Evolutionary conservation across 1,284 basidiomycete genomes (phyloP).

Genomic region (Neotropicomus parvogracilis): DNA sequence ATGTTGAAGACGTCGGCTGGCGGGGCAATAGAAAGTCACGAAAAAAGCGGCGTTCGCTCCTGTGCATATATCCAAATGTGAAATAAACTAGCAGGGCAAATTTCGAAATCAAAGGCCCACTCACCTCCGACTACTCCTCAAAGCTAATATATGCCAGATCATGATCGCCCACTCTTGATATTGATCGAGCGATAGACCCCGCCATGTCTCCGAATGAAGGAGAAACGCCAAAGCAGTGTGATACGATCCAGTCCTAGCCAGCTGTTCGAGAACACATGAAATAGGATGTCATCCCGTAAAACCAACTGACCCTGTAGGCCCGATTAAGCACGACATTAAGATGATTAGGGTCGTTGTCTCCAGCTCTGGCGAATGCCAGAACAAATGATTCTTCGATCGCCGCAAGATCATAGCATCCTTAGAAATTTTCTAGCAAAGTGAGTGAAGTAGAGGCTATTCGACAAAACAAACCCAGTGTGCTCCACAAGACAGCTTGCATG

Average conservation of each 20-base stretch:
- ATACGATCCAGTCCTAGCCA: slow-evolving; percentile 66
- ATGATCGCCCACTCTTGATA: slow-evolving; percentile 67
- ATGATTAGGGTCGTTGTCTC: slow-evolving; percentile 56
- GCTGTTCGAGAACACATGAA: slow-evolving; percentile 40
- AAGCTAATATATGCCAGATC: slow-evolving; percentile 69
- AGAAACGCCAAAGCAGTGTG: slow-evolving; percentile 57
- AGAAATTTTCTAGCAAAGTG: slow-evolving; percentile 1
- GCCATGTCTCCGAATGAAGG: slow-evolving; percentile 67
- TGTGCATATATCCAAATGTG: slow-evolving; percentile 21
- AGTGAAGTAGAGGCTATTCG: neutral
- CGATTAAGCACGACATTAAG: slow-evolving; percentile 60
- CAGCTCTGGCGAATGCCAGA: slow-evolving; percentile 57
- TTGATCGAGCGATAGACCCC: slow-evolving; percentile 57
- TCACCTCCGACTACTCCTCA: slow-evolving; percentile 67
- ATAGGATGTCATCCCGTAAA: slow-evolving; percentile 14
- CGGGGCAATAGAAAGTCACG: slow-evolving; percentile 60
- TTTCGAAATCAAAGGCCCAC: slow-evolving; percentile 21
- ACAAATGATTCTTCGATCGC: slow-evolving; percentile 67
- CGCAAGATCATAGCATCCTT: slow-evolving; percentile 67
- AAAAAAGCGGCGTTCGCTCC: slow-evolving; percentile 62
- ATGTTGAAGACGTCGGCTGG: slow-evolving; percentile 50
- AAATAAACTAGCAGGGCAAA: slow-evolving; percentile 24
- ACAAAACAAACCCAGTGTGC: slow-evolving; percentile 49
- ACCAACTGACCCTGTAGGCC: slow-evolving; percentile 52
- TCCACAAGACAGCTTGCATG: slow-evolving; percentile 71